Evolutionary conservation across 176 grass and related monocot species (phyloP), one percentile per base, ranked within the genome.

Genomic region (Coix lacrymajobi): DNA sequence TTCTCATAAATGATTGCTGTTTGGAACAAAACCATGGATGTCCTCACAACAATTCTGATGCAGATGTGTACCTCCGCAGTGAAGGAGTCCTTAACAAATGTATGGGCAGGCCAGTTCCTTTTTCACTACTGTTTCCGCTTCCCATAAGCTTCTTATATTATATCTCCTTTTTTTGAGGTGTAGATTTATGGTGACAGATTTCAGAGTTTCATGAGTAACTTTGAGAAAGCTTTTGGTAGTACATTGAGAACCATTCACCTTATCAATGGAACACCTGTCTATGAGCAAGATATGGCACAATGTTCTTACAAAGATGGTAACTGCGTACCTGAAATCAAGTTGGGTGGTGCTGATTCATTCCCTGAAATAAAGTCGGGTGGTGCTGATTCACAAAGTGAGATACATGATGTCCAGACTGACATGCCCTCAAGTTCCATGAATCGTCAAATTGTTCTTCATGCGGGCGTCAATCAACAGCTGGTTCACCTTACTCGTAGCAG

Each of bases 141-240:
- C 78, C 6, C 8, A 29, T 54, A 38, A 52, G 51, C 69, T 51
- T 78, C 36, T n/a, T 75, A 60, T n/a, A n/a, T n/a, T n/a, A n/a
- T 80, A 54, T 81, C 57, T 75, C 57, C 72, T 75, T 66, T 76
- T 68, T 3, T 61, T 41, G 31, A 88, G 80, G 33, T 83, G 79
- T 83, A 98, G 96, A 91, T 95, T 88, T 91, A 98, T 90, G 92
- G 96, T n/a, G 82, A 91, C 57, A 95, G 57, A 45, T 93, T 93
- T 64, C 71, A 91, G 48, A 84, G 34, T 85, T 98, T 98, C 73
- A 78, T 84, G 56, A 90, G 72, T 71, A 93, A 91, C 76, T 93
- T 98, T 69, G 90, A 93, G 56, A 93, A 98, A 84, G 95, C 91
- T 78, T 98, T 98, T 89, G 82, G 85, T 30, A 93, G 87, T 88